These are phyloP conservation scores for Yarrowia sp. DNA, from an alignment of 805 yeast genomes.

Conservation along the genomic window DNA sequence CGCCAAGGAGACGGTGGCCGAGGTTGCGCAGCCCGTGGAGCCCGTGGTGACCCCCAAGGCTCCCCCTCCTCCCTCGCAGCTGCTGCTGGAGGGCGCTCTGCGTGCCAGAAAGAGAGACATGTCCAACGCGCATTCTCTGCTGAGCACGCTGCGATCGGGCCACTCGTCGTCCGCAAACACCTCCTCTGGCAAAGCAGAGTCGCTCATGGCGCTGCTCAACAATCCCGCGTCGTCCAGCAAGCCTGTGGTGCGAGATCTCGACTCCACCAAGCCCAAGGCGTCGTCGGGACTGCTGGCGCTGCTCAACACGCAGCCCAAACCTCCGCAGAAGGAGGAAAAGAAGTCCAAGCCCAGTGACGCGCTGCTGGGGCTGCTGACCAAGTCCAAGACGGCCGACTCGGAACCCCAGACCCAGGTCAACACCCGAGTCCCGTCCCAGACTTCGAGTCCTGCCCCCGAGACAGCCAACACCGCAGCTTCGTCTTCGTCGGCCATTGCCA, in stretches of 20 bases:
- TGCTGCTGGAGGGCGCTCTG: slow-evolving; percentile 16
- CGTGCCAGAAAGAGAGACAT: slow-evolving; percentile 31
- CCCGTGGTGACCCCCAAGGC: slow-evolving; percentile 13
- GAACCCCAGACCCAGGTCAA: not conserved
- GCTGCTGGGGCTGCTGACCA: slow-evolving; percentile 11
- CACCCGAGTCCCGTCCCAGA: not conserved
- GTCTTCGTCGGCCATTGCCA: not conserved
- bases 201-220: slow-evolving; percentile 37
- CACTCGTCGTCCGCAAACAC: no score
- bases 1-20: not conserved
- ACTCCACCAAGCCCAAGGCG: slow-evolving; percentile 43
- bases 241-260: slow-evolving; percentile 30
- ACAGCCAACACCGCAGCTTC: not conserved
- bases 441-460: not conserved
- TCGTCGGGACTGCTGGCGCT: slow-evolving; percentile 43
- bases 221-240: slow-evolving; percentile 24
- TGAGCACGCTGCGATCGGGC: slow-evolving; percentile 15
- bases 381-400: not conserved
- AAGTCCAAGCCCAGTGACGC: slow-evolving; percentile 26
- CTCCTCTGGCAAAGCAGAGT: not conserved
- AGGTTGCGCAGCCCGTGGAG: slow-evolving; percentile 8
- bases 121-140: slow-evolving; percentile 14
- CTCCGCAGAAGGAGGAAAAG: slow-evolving; percentile 15
- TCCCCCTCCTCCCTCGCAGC: slow-evolving; percentile 42
- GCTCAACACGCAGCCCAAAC: slow-evolving; percentile 40